Conservation (phyloP, 1,139 yeast species). For the Candida gigantensis region DNA sequence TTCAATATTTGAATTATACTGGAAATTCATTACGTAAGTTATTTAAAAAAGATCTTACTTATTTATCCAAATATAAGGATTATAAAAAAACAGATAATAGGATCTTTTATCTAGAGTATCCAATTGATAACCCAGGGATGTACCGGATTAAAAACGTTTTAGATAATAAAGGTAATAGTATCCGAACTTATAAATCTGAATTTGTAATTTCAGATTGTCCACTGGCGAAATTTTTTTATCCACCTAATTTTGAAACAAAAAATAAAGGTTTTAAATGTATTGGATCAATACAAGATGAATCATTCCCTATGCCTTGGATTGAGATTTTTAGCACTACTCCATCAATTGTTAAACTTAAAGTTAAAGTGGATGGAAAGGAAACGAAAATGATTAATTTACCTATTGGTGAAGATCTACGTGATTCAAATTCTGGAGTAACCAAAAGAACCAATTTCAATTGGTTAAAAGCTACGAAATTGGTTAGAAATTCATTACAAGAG, state of each 20-base stretch:
- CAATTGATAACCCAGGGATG: constrained; percentile 68
- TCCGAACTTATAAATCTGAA: constrained; percentile 65
- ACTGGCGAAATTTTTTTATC: constrained; percentile 50
- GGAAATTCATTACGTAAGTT: constrained; percentile 54
- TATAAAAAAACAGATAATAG: constrained; percentile 25
- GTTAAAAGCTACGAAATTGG: constrained; percentile 26
- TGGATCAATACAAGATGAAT: constrained; percentile 42
- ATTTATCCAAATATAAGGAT: constrained; percentile 25
- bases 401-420: constrained; percentile 15
- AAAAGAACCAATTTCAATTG: constrained; percentile 20
- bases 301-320: constrained; percentile 51
- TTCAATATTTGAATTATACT: constrained; percentile 54
- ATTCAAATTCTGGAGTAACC: constrained; percentile 16
- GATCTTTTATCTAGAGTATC: constrained; percentile 54
- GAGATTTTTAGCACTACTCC: constrained; percentile 77
- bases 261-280: constrained; percentile 58
- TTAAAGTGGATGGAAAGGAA: constrained; percentile 52
- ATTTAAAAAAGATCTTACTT: constrained; percentile 42
- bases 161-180: constrained; percentile 63
- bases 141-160: constrained; percentile 67
- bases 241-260: constrained; percentile 24
- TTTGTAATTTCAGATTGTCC: constrained; percentile 80
- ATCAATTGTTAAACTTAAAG: constrained; percentile 58
- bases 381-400: constrained; percentile 24
- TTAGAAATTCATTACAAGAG: constrained; percentile 39